Base-by-base conservation (phyloP, 2,329 filamentous ascomycete species). In the Metarhizium sp. region DNA sequence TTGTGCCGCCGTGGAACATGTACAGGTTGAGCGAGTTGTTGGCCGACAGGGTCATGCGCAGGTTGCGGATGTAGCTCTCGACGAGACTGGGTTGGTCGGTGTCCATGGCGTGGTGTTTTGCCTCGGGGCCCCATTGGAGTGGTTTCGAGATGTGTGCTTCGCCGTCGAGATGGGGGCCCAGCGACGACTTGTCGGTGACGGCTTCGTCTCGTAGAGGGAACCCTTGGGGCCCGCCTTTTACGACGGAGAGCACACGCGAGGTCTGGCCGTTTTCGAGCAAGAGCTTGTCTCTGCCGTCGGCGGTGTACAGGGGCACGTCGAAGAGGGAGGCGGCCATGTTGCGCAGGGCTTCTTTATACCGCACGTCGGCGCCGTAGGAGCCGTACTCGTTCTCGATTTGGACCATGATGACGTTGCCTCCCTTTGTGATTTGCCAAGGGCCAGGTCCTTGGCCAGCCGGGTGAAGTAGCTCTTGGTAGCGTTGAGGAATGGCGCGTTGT, bases 351-450 rank as follows among this genome's bases (percentile, higher is more conserved):
- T 14, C 8, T 11, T 48, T 48, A 11, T 48, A 48, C 13, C 14
- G 20, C 25, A 29, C 30, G 25, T 48, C 45, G 30, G 4, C 10
- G 20, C 20, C 6, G 25, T 48, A 48, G 7, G 45, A 74, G 1
- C 76, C 75, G 57, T 78, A 78, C 58, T 77, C 75, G 53, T 77
- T 77, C 60, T 78, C 75, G 5, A 77, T 67, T 60, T 77, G 74
- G 0, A 75, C 69, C 74, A 77, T 76, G n/a, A 78, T 59, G 18
- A 77, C 65, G 3, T 73, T 72, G 0, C 75, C 75, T 11, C 74
- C 74, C 1, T 69, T 62, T 1, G 68, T 69, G 14, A 73, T 66
- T 53, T 73, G 71, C n/a, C 73, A 53, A 6, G 63, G 7, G 53
- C 25, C 36, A 76, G 51, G 6, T 72, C 67, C 1, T 59, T 60